Percentiles rank a stretch among this genome's conserved stretches.
These are phyloP conservation scores for Phyllosticta paracitricarpa DNA, from an alignment of 2,329 filamentous ascomycete genomes.

Conservation along the genomic window DNA sequence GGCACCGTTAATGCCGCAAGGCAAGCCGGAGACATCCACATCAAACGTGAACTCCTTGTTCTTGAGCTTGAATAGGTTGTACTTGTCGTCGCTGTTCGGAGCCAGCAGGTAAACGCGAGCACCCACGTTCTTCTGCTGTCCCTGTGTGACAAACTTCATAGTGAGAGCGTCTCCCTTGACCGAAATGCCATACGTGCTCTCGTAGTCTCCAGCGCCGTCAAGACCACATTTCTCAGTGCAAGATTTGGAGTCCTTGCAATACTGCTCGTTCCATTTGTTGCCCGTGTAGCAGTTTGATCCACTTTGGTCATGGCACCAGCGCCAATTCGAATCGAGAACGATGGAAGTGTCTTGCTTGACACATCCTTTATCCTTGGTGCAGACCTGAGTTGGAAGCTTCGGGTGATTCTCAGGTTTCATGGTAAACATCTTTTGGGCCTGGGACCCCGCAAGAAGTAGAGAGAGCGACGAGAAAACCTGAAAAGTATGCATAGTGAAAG, in stretches of 20 bases:
- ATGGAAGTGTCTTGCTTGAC: constrained; percentile 26
- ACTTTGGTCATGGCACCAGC: constrained; percentile 36
- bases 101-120: constrained; percentile 35
- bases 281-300: constrained; percentile 41
- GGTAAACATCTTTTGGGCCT: constrained; percentile 34
- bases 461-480: constrained; percentile 26
- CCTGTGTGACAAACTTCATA: constrained; percentile 49
- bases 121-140: constrained; percentile 33
- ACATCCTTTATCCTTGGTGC: constrained; percentile 32
- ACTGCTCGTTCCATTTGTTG: constrained; percentile 32
- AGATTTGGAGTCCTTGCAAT: constrained; percentile 29
- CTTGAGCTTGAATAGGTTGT: constrained; percentile 33
- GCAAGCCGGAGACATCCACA: constrained; percentile 47
- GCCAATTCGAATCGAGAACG: constrained; percentile 41
- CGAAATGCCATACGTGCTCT: constrained; percentile 39
- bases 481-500: not conserved
- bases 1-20: constrained; percentile 62
- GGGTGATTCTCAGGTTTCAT: constrained; percentile 33
- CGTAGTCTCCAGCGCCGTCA: constrained; percentile 33
- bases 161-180: constrained; percentile 43
- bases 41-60: constrained; percentile 34
- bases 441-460: constrained; percentile 26
- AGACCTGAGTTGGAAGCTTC: constrained; percentile 29
- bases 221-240: constrained; percentile 34
- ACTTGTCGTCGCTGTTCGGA: constrained; percentile 28